These are phyloP conservation scores for Fagus sylvatica DNA, from an alignment of 306 rosid species.

Conservation along the genomic window DNA sequence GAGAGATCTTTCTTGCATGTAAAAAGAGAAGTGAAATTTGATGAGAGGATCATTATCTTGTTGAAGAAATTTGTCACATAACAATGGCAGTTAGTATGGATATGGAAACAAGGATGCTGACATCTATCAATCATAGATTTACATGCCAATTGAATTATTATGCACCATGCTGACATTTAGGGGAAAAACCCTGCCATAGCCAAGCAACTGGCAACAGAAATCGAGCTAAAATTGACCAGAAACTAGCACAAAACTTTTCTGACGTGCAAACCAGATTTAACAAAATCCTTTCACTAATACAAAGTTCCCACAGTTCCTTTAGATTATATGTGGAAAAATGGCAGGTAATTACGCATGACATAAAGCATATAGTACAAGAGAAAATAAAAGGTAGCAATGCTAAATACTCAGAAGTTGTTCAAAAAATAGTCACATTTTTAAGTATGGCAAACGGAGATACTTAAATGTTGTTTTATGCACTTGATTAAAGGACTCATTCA, in stretches of 20 bases:
- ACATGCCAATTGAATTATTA: background rate
- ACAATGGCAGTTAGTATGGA: background rate
- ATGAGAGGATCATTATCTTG: no score
- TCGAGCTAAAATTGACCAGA: background rate
- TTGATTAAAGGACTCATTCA: background rate
- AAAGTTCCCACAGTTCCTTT: background rate
- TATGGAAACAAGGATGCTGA: background rate
- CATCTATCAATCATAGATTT: background rate
- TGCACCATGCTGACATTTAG: background rate
- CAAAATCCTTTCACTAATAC: background rate
- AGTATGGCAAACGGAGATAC: background rate
- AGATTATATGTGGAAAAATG: background rate
- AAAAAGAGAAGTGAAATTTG: background rate
- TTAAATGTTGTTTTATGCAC: background rate
- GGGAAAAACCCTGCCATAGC: no score
- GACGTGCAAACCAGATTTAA: background rate
- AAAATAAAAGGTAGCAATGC: background rate
- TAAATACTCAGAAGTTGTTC: background rate
- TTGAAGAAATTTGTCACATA: no score
- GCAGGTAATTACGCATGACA: background rate
- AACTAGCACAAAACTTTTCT: background rate
- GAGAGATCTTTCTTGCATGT: background rate
- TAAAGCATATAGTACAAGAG: background rate
- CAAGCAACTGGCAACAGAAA: slow-evolving; percentile 4
- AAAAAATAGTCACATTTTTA: background rate